Evolutionary conservation across 148 eudicot species (phyloP).

Genomic region (Cornus kousa): DNA sequence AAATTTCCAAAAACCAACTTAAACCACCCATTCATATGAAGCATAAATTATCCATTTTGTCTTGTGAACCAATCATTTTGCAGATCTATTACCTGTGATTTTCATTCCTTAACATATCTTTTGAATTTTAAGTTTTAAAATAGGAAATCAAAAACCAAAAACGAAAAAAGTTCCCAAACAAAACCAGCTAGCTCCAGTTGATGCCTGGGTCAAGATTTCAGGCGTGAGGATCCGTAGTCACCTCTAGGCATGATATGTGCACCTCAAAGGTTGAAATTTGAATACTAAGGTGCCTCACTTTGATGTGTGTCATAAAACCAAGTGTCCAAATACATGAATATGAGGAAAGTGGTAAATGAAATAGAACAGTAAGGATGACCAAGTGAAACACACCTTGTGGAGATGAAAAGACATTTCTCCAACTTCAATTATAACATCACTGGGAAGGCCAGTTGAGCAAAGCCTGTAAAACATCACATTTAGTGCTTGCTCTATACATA

Average conservation of each 20-base stretch:
- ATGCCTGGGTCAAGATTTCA: not conserved
- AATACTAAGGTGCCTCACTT: not conserved
- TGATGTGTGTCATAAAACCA: not conserved
- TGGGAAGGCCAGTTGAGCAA: slow-evolving; percentile 49
- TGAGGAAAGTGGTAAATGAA: not conserved
- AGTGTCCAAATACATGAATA: not conserved
- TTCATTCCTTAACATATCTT: too few species aligned
- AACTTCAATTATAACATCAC: slow-evolving; percentile 47
- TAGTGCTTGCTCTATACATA: not conserved
- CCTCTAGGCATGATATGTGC: not conserved
- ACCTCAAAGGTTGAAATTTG: not conserved
- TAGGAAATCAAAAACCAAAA: too few species aligned
- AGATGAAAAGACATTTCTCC: slow-evolving; percentile 46
- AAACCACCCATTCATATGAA: too few species aligned
- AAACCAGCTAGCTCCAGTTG: not conserved
- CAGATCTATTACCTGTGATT: too few species aligned
- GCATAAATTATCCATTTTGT: too few species aligned
- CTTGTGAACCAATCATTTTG: not conserved
- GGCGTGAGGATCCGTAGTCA: not conserved
- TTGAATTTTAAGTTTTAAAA: too few species aligned
- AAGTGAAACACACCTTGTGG: slow-evolving; percentile 35
- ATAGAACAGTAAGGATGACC: not conserved
- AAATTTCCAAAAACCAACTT: too few species aligned
- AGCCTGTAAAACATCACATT: slow-evolving; percentile 28
- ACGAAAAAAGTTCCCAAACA: too few species aligned